Evolutionary conservation across 768 basidiomycete species (phyloP), one percentile per base, ranked within the genome.

Genomic region (Russula abietina): DNA sequence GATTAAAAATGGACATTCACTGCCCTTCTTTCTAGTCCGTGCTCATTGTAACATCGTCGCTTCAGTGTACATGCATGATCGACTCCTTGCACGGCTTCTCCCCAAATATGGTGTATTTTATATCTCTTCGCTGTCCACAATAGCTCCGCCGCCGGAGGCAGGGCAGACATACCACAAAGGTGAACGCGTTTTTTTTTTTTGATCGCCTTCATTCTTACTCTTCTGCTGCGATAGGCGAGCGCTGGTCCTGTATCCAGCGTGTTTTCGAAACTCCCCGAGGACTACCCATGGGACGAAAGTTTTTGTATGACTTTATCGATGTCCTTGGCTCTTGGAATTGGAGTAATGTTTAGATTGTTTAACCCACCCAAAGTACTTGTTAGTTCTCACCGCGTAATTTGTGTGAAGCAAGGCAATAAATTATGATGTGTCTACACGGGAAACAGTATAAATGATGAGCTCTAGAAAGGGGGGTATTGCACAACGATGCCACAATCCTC

Each of bases 21-120:
- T 32, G n/a, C 50, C 36, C 36, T 6, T 36, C 36, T 32, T 33
- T 46, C n/a, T 17, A 10, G 43, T 19, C 38, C 14, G 14, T 36
- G 45, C 17, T 52, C 22, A 36, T 14, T 12, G 36, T 12, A 30
- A 38, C 12, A 28, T 49, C 32, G 17, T 56, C 32, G 3, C 8
- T 14, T 17, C 45, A 65, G 62, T 66, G 11, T 59, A 59, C 39
- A 66, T 66, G 65, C 62, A 65, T 32, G 65, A 65, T 39, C 51
- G 52, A 24, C 61, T 66, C 38, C 65, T 66, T 16, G 46, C 53
- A 1, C 46, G n/a, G 19, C 61, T 64, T 54, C 39, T 66, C 36
- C 62, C 57, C 3, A 17, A 12, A 19, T 64, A 63, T 14, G 65
- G 61, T 19, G 33, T 66, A 12, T 16, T 36, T 43, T 62, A 64